phyloP scores from a whole-genome alignment of 2,329 filamentous ascomycete genomes.

The Emergomyces pasteurianus region DNA sequence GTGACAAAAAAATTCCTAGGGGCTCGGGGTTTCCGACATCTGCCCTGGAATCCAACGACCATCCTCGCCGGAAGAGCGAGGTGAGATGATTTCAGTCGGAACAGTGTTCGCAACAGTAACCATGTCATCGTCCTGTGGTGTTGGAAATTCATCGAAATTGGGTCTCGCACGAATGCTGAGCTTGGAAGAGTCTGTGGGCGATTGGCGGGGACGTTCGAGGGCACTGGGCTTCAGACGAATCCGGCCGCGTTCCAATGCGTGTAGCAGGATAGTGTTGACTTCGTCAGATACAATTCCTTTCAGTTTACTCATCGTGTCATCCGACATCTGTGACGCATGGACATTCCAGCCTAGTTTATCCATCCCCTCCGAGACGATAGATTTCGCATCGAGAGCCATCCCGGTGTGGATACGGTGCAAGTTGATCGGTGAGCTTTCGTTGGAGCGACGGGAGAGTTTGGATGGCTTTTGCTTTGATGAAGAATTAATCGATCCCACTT shows the following conservation, averaged over 20 bases:
- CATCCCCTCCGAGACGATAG: slow-evolving; percentile 19
- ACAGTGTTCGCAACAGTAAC: slow-evolving; percentile 11
- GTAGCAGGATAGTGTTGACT: slow-evolving; percentile 22
- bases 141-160: background rate
- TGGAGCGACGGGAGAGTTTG: slow-evolving; percentile 23
- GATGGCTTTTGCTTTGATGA: slow-evolving; percentile 24
- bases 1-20: background rate
- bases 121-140: slow-evolving; percentile 6
- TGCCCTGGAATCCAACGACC: background rate
- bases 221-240: slow-evolving; percentile 24
- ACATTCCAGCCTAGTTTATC: slow-evolving; percentile 26
- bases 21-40: slow-evolving; percentile 1
- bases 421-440: slow-evolving; percentile 16
- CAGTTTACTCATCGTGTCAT: slow-evolving; percentile 27
- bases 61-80: slow-evolving; percentile 2
- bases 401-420: slow-evolving; percentile 12
- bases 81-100: slow-evolving; percentile 10
- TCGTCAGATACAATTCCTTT: slow-evolving; percentile 26
- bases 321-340: slow-evolving; percentile 23
- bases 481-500: slow-evolving; percentile 20
- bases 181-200: slow-evolving; percentile 22
- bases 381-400: slow-evolving; percentile 23
- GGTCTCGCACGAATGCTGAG: slow-evolving; percentile 10
- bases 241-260: slow-evolving; percentile 25
- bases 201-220: slow-evolving; percentile 20